phyloP scores from a whole-genome alignment of 2,329 filamentous ascomycete species.

The Paecilomyces fulvus region DNA sequence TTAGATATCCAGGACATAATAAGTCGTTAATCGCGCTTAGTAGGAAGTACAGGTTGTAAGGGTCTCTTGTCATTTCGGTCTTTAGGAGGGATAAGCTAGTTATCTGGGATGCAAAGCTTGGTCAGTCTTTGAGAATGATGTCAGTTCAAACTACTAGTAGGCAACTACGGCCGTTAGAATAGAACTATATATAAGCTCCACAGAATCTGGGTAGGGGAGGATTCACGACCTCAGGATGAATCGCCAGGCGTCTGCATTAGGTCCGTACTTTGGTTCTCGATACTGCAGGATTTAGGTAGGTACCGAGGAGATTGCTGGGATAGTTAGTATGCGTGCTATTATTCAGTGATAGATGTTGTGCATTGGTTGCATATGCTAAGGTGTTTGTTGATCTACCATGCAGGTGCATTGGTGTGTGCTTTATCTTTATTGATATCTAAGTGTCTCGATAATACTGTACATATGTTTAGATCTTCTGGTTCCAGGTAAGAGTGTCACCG shows the following conservation, averaged over 20 bases:
- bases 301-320: not conserved
- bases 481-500: not conserved
- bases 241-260: not conserved
- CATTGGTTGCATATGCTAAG: not conserved
- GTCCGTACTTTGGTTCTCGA: not conserved
- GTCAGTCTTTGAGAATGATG: not conserved
- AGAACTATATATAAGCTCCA: too few relatives aligned
- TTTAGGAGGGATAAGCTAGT: too few relatives aligned
- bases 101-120: too few relatives aligned
- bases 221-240: not conserved
- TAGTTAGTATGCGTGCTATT: not conserved
- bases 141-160: not conserved
- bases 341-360: not conserved
- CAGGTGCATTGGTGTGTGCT: not conserved
- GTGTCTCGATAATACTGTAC: not conserved
- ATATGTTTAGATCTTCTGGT: not conserved
- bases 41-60: not conserved
- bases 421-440: not conserved
- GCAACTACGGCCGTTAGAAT: not conserved
- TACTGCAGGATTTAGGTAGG: not conserved
- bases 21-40: not conserved
- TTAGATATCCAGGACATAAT: not conserved
- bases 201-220: not conserved
- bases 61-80: too few relatives aligned
- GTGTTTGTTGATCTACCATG: not conserved